Percentiles rank a stretch among this genome's conserved stretches.
Evolutionary conservation across 371 early-diverging fungal genomes (phyloP).

Genomic region (Mucor lusitanicus): DNA sequence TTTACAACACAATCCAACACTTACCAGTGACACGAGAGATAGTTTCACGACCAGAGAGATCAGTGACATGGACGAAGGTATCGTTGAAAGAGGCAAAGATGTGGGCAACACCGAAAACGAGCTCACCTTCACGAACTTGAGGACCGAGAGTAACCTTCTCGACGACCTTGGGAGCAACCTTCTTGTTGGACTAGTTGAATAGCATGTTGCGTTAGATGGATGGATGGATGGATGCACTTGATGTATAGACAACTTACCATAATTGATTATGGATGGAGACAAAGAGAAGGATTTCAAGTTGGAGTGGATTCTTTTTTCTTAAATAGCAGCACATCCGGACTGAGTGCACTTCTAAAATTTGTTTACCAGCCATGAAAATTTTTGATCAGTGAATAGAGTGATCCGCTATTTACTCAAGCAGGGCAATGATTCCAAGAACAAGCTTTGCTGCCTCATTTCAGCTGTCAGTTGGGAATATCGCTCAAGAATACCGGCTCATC

Average conservation of each 20-base stretch:
- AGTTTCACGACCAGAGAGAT: conserved; percentile 99
- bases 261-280: not conserved
- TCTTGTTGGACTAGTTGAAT: conserved; percentile 69
- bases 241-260: not conserved
- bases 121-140: conserved; percentile 97
- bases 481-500: no score
- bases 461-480: no score
- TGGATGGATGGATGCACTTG: not conserved
- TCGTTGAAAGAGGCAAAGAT: conserved; percentile 99
- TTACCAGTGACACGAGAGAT: conserved; percentile 98
- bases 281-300: not conserved
- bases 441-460: no score
- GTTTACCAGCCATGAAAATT: no score
- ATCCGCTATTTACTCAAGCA: no score
- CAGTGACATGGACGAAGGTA: conserved; percentile 99
- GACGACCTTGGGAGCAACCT: conserved; percentile 64
- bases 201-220: not conserved
- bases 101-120: conserved; percentile 99
- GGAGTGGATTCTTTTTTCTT: not conserved
- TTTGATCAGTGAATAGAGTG: no score
- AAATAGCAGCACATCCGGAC: not conserved
- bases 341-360: no score
- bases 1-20: not conserved
- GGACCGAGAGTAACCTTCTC: conserved; percentile 97
- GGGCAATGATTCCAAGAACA: no score